These are phyloP conservation scores for Babesia caballi DNA, from an alignment of 169 alveolate genomes.

Conservation along the genomic window DNA sequence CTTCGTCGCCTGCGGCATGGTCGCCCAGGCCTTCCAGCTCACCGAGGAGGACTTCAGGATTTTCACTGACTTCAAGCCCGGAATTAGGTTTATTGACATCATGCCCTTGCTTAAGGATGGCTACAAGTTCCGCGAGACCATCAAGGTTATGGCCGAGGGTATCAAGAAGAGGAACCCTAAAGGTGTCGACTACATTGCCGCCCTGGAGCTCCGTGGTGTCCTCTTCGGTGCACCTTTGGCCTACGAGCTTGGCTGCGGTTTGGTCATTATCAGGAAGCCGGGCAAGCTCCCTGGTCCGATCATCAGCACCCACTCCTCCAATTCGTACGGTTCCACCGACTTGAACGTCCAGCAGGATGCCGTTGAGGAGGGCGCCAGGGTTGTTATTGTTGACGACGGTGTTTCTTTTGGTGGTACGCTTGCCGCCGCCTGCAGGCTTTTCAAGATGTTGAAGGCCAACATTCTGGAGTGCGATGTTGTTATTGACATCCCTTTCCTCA, in stretches of 20 bases:
- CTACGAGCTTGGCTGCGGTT: background rate
- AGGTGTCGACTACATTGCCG: constrained; percentile 3
- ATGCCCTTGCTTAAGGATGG: background rate
- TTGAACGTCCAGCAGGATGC: background rate
- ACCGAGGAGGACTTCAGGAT: background rate
- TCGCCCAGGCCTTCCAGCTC: background rate
- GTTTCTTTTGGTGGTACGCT: background rate
- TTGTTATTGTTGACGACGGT: background rate
- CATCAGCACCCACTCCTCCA: background rate
- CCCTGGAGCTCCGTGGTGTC: background rate
- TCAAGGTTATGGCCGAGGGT: background rate
- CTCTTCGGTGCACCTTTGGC: background rate
- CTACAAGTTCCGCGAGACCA: background rate
- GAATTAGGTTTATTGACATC: background rate
- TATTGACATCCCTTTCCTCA: background rate
- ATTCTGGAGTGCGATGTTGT: background rate
- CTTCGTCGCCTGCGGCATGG: background rate
- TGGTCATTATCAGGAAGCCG: background rate
- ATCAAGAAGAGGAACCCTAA: background rate
- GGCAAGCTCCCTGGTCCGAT: constrained; percentile 3
- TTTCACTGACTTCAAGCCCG: background rate
- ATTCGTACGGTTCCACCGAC: background rate
- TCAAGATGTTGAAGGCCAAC: background rate
- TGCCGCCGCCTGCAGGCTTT: background rate
- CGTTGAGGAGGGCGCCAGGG: background rate